Conservation (phyloP, 2,329 filamentous ascomycete genomes). For the Teratosphaeria viscida region DNA sequence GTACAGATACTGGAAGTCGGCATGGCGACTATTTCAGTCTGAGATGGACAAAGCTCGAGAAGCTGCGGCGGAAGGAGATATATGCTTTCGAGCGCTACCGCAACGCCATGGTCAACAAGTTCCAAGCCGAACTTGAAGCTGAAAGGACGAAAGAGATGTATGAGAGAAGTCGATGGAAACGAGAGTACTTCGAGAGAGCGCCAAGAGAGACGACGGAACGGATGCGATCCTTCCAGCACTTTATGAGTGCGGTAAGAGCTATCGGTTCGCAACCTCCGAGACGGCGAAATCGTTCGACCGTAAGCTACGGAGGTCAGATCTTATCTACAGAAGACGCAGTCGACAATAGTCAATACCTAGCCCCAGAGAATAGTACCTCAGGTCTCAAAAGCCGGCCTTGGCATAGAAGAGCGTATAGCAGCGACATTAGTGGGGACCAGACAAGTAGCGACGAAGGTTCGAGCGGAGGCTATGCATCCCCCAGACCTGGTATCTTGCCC, state of each 20-base stretch:
- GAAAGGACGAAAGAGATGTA: slow-evolving; percentile 18
- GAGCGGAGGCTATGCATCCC: slow-evolving; percentile 2
- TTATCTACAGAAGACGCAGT: slow-evolving; percentile 15
- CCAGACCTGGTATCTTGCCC: background rate
- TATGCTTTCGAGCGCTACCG: slow-evolving; percentile 21
- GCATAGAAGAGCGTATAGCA: slow-evolving; percentile 23
- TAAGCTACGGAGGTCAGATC: slow-evolving; percentile 11
- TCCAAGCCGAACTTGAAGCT: slow-evolving; percentile 21
- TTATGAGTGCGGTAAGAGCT: slow-evolving; percentile 19
- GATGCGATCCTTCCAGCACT: slow-evolving; percentile 19
- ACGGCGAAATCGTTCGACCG: slow-evolving; percentile 13
- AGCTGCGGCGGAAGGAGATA: slow-evolving; percentile 20
- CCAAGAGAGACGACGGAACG: slow-evolving; percentile 21
- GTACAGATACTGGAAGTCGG: background rate
- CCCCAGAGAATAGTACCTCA: slow-evolving; percentile 10
- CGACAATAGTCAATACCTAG: slow-evolving; percentile 12
- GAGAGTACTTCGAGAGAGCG: slow-evolving; percentile 23
- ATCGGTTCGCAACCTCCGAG: slow-evolving; percentile 13
- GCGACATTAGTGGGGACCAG: slow-evolving; percentile 25
- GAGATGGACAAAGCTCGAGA: slow-evolving; percentile 22
- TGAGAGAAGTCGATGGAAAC: slow-evolving; percentile 21
- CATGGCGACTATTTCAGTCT: slow-evolving; percentile 18
- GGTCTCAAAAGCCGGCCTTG: slow-evolving; percentile 10
- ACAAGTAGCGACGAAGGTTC: slow-evolving; percentile 21
- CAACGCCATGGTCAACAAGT: slow-evolving; percentile 22